Evolutionary conservation across 306 rosid species (phyloP), one percentile per base, ranked within the genome.

Genomic region (Dryas alaskensis): DNA sequence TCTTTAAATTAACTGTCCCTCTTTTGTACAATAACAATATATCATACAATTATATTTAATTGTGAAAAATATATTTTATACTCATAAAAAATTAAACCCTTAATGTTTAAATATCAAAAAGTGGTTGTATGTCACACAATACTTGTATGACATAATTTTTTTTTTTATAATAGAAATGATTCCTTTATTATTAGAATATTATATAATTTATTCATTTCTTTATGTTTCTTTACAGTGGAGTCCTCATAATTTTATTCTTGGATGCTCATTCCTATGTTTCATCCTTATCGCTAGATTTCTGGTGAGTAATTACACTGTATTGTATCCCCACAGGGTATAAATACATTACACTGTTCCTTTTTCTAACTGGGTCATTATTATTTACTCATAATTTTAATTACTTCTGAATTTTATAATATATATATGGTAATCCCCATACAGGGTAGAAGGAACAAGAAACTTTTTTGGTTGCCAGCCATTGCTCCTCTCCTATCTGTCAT

Each of bases 401-500:
- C 37, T 31, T 31, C 37, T 31, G 37, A 31, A 31, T 31, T 31
- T 31, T 2, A 31, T 31, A 31, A 31, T 22, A 22, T 22, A 22
- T 22, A 22, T 22, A 22, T 31, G 37, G 37, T 31, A 31, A 31
- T 31, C 37, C 37, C 3, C 37, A 31, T 31, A 3, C 89, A 91
- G 97, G 89, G 87, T 58, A 86, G 73, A 78, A 87, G 48, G 83
- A 87, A 80, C 82, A 88, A 77, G 87, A 87, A 84, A 39, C 63
- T 93, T 43, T 89, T 91, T 79, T 89, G 98, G 97, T 75, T 93
- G 84, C 78, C 96, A 59, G 91, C 97, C 58, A 80, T 89, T 12
- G 79, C 97, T 22, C 96, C 98, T 75, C 88, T 94, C 3, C 12
- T 86, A 4, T 89, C 90, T 0, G 92, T 94, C 27, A 71, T 89